Conservation (phyloP, 2,329 filamentous ascomycete genomes). For the Colletotrichum somersetense region DNA sequence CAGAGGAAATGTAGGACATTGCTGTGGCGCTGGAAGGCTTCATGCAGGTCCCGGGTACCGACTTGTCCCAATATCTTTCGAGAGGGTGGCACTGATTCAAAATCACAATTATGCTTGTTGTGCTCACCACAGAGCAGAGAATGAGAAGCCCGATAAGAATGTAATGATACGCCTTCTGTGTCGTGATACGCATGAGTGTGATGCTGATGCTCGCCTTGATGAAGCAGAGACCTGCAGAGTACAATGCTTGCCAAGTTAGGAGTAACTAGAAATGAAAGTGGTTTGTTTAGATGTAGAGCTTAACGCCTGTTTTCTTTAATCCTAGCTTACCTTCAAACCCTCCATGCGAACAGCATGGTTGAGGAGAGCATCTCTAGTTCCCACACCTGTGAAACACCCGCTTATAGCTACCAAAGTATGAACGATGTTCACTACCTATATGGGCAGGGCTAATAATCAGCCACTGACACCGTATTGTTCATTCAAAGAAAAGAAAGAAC, state of each 20-base stretch:
- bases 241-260: not conserved
- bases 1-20: slow-evolving; percentile 48
- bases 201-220: slow-evolving; percentile 48
- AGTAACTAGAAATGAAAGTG: not conserved
- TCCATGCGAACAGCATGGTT: not conserved
- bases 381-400: not conserved
- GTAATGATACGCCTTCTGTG: slow-evolving; percentile 39
- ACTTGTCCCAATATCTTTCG: slow-evolving; percentile 45
- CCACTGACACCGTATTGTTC: too few species aligned
- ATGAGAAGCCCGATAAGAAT: slow-evolving; percentile 20
- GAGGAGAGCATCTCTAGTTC: not conserved
- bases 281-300: not conserved
- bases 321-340: not conserved
- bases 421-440: not conserved
- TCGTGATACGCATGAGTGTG: slow-evolving; percentile 47
- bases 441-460: too few species aligned
- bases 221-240: slow-evolving; percentile 1
- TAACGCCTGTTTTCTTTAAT: not conserved
- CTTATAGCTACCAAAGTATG: not conserved
- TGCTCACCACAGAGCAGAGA: slow-evolving; percentile 26
- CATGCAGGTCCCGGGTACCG: slow-evolving; percentile 44
- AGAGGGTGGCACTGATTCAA: slow-evolving; percentile 46
- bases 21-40: slow-evolving; percentile 43
- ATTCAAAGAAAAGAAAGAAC: too few species aligned
- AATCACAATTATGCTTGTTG: slow-evolving; percentile 44